Conservation (phyloP, 208 protist species). For the Acanthamoeba divionensis region DNA sequence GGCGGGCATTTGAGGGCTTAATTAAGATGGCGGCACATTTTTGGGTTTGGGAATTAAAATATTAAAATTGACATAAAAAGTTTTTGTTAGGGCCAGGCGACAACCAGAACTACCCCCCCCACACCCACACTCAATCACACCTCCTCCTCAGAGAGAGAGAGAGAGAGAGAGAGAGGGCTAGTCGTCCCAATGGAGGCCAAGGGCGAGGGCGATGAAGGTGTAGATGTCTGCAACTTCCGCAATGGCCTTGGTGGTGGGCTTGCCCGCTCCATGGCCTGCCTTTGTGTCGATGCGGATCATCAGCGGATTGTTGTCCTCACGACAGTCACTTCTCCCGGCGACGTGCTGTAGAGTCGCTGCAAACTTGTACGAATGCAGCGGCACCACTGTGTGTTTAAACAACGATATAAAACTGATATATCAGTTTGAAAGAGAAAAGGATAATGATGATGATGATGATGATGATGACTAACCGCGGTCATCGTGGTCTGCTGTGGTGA, state of each 20-base stretch:
- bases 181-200: conserved; percentile 74
- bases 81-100: too few species aligned
- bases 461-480: too few species aligned
- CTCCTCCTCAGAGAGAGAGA: too few species aligned
- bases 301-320: conserved; percentile 79
- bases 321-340: conserved; percentile 73
- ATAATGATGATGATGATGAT: neutral
- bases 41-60: too few species aligned
- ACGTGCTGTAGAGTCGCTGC: conserved; percentile 89
- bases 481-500: conserved; percentile 92
- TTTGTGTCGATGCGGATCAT: conserved; percentile 76
- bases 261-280: conserved; percentile 83
- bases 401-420: neutral
- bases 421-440: too few species aligned
- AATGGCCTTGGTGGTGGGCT: conserved; percentile 88
- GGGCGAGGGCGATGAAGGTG: conserved; percentile 88
- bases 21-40: neutral
- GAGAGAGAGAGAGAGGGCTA: too few species aligned
- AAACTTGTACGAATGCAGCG: conserved; percentile 94
- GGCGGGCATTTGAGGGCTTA: neutral
- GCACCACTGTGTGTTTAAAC: conserved; percentile 74
- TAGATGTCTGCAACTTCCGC: conserved; percentile 88
- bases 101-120: too few species aligned
- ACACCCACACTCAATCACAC: too few species aligned
- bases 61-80: too few species aligned